These are phyloP conservation scores for Scheffersomyces parashehatae DNA, from an alignment of 1,139 yeast genomes.

Conservation along the genomic window DNA sequence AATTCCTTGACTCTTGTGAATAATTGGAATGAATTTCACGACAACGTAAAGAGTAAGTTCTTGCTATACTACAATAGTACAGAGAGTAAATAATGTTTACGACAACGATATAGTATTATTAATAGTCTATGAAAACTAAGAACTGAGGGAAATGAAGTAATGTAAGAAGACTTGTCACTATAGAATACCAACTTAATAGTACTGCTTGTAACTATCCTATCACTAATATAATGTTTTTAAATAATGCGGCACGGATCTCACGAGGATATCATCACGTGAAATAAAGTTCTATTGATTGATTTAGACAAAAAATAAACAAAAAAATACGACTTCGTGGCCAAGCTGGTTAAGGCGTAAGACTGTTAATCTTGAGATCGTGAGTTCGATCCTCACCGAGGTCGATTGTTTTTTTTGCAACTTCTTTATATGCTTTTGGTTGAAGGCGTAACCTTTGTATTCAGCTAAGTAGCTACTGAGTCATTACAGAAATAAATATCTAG, in stretches of 20 bases:
- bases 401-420: conserved; percentile 11
- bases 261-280: no score
- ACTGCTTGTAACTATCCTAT: no score
- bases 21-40: conserved; percentile 92
- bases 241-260: no score
- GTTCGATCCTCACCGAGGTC: conserved; percentile 51
- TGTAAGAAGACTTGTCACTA: no score
- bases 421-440: not conserved
- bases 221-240: no score
- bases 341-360: conserved; percentile 58
- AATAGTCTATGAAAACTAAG: no score
- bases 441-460: no score
- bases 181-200: no score
- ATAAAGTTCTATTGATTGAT: not conserved
- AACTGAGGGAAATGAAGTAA: no score
- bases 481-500: no score
- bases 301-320: not conserved
- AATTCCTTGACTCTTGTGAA: conserved; percentile 63
- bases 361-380: conserved; percentile 50
- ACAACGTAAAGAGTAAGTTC: conserved; percentile 64
- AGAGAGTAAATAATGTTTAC: not conserved
- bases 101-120: no score
- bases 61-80: conserved; percentile 6
- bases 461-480: no score
- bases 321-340: conserved; percentile 48